Percentiles rank a stretch among this genome's conserved stretches.
Conservation (phyloP, 2,329 filamentous ascomycete species). For the Chaetomium olivaceum region DNA sequence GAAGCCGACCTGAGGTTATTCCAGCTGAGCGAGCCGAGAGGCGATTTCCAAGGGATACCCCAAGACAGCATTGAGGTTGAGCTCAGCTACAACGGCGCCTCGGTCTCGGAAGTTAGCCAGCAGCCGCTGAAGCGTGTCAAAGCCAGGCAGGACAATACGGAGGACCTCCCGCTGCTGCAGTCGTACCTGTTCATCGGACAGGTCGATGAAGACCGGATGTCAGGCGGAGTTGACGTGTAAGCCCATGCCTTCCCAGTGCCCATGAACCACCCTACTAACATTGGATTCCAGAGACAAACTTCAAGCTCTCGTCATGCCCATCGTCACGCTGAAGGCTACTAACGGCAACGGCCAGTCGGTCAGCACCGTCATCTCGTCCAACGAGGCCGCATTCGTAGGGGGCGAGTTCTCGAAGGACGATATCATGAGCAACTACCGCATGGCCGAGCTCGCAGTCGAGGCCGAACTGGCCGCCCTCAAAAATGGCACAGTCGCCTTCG, state of each 20-base stretch:
- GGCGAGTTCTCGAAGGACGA: constrained; percentile 66
- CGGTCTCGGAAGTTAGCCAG: constrained; percentile 47
- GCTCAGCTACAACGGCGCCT: constrained; percentile 56
- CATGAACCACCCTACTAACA: not conserved
- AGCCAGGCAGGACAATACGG: constrained; percentile 21
- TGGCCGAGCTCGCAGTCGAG: constrained; percentile 53
- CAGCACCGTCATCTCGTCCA: constrained; percentile 65
- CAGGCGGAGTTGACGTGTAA: constrained; percentile 60
- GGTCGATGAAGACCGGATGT: constrained; percentile 60
- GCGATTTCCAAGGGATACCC: constrained; percentile 53
- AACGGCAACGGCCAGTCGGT: constrained; percentile 54
- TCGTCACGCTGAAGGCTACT: constrained; percentile 64
- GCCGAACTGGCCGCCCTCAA: constrained; percentile 46
- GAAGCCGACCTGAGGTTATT: constrained; percentile 76
- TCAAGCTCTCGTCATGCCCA: constrained; percentile 65
- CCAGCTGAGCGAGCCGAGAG: constrained; percentile 62
- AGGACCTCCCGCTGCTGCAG: constrained; percentile 52
- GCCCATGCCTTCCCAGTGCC: constrained; percentile 34
- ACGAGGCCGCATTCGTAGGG: constrained; percentile 70
- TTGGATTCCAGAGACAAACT: constrained; percentile 51
- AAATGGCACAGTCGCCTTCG: constrained; percentile 61
- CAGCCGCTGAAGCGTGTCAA: constrained; percentile 21
- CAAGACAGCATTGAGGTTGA: constrained; percentile 56
- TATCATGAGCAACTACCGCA: constrained; percentile 51
- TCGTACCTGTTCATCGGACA: constrained; percentile 69